phyloP scores from a whole-genome alignment of 2,329 filamentous ascomycete genomes.

The Didymella glomerata region DNA sequence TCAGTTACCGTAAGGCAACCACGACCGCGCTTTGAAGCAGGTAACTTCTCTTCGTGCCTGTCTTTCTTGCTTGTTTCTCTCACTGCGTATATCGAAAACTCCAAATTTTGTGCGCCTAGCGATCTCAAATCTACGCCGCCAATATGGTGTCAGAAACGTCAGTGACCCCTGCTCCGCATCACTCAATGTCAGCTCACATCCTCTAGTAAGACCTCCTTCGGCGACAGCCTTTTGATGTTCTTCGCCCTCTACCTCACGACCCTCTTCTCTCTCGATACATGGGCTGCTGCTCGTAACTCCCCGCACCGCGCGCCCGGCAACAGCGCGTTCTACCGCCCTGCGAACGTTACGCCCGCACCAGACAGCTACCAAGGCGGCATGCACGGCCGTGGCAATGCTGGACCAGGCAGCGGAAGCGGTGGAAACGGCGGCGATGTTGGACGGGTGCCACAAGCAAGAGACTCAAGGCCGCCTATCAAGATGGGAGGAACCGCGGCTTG shows the following conservation, averaged over 20 bases:
- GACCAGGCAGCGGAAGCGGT: constrained; percentile 25
- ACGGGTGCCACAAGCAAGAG: constrained; percentile 32
- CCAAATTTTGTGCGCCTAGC: too few relatives aligned
- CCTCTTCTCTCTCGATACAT: constrained; percentile 50
- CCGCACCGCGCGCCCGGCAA: constrained; percentile 40
- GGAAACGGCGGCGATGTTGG: constrained; percentile 30
- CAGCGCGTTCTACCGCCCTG: constrained; percentile 38
- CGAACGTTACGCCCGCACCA: constrained; percentile 24
- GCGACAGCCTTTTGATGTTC: constrained; percentile 43
- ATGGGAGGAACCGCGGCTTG: constrained; percentile 39
- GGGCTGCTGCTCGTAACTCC: constrained; percentile 46
- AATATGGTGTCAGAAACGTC: constrained; percentile 16
- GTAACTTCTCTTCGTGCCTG: neutral
- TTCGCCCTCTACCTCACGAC: constrained; percentile 52
- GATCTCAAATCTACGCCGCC: neutral
- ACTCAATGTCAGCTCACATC: constrained; percentile 12
- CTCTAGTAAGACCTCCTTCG: constrained; percentile 15
- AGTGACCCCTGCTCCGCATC: neutral
- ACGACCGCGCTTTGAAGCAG: constrained; percentile 6
- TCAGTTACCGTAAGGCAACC: constrained; percentile 15
- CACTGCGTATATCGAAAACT: neutral
- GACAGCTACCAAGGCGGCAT: constrained; percentile 45
- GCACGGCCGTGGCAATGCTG: constrained; percentile 39
- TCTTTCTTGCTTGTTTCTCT: neutral
- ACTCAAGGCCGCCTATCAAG: constrained; percentile 40